Conservation (phyloP, 225 moss, liverwort and hornwort species). For the Bryoerythrophyllum caledonicum region DNA sequence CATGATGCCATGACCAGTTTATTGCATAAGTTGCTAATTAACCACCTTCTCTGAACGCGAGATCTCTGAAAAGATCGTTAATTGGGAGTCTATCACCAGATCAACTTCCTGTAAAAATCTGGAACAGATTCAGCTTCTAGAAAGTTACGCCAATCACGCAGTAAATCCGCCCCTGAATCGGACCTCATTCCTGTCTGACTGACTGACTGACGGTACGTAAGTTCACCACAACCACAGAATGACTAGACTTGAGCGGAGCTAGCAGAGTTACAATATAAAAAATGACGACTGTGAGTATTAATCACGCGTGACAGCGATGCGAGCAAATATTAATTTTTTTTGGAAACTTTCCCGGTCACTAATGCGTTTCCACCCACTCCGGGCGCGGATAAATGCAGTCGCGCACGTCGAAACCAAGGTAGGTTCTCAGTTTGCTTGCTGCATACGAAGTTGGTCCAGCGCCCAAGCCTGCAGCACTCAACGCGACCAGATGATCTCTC, state of each 20-base stretch:
- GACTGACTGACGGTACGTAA: too few species aligned
- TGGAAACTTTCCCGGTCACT: background rate
- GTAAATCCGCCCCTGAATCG: background rate
- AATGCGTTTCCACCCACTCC: background rate
- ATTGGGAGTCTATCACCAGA: background rate
- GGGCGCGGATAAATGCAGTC: background rate
- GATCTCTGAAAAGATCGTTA: background rate
- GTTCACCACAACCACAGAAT: background rate
- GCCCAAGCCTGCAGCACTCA: too few species aligned
- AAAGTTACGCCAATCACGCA: background rate
- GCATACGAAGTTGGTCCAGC: too few species aligned
- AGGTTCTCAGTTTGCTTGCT: background rate
- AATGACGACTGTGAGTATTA: background rate
- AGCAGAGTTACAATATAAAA: background rate
- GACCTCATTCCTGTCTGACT: background rate
- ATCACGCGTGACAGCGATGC: background rate
- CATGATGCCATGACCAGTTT: background rate
- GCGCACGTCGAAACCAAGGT: too few species aligned
- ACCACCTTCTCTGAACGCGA: background rate
- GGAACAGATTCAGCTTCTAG: background rate
- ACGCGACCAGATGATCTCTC: too few species aligned
- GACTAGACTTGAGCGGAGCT: background rate
- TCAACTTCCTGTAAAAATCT: background rate
- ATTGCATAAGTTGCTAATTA: background rate
- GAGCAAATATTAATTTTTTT: too few species aligned